phyloP scores from a whole-genome alignment of 345 rosid species.

The Ricinus communis region DNA sequence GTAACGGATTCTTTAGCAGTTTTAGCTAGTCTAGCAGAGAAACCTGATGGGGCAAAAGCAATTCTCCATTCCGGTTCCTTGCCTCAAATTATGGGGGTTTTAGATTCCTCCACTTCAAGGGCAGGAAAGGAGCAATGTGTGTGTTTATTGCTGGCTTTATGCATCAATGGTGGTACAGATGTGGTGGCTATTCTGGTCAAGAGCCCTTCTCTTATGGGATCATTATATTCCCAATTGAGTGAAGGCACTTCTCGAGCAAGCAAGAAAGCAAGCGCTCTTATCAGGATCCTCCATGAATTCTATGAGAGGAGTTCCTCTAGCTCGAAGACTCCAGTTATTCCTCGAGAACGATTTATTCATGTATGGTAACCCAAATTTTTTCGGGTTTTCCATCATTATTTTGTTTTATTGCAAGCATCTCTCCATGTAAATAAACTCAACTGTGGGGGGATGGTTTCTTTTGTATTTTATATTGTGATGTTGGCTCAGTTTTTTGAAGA shows the following conservation, averaged over 20 bases:
- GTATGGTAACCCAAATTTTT: conserved; percentile 53
- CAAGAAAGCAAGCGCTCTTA: conserved; percentile 69
- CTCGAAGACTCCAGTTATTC: conserved; percentile 33
- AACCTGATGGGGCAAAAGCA: conserved; percentile 55
- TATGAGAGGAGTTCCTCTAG: conserved; percentile 47
- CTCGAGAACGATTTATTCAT: conserved; percentile 51
- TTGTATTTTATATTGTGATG: conserved; percentile 1
- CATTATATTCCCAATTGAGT: conserved; percentile 59
- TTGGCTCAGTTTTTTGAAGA: conserved; percentile 48
- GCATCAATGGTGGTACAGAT: conserved; percentile 62
- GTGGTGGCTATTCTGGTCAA: conserved; percentile 50
- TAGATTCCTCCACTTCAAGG: conserved; percentile 49
- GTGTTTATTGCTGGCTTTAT: conserved; percentile 60
- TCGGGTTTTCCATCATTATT: conserved; percentile 14
- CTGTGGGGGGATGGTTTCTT: conserved; percentile 21
- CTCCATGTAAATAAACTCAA: conserved; percentile 26
- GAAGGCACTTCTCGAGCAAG: conserved; percentile 69
- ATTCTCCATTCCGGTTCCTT: conserved; percentile 50
- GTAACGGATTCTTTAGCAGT: conserved; percentile 64
- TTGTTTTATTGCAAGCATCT: conserved; percentile 5
- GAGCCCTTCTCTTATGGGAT: conserved; percentile 56
- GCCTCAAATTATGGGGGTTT: conserved; percentile 37
- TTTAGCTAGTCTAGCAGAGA: conserved; percentile 63
- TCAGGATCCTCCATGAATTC: conserved; percentile 68
- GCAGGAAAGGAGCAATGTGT: conserved; percentile 63